Conservation (phyloP, 2,329 filamentous ascomycete species). For the Arthrobotrys iridis region DNA sequence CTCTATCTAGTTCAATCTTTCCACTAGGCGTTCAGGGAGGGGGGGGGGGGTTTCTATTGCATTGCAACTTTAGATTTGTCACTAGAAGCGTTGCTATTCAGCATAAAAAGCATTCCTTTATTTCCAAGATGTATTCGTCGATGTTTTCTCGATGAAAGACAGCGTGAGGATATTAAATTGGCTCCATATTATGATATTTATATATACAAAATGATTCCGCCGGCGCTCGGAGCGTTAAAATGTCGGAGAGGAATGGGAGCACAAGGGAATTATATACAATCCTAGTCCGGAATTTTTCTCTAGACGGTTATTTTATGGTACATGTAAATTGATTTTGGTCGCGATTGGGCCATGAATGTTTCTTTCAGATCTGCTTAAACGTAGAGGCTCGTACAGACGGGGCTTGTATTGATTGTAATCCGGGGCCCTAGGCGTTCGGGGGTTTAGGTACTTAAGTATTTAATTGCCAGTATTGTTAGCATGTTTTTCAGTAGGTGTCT, state of each 20-base stretch:
- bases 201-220: background rate
- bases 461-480: conserved; percentile 21
- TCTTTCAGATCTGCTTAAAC: too few relatives aligned
- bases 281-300: background rate
- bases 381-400: too few relatives aligned
- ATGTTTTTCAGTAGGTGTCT: conserved; percentile 17
- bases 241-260: background rate
- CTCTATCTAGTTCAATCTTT: conserved; percentile 11
- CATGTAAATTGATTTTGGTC: too few relatives aligned
- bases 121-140: background rate
- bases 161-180: background rate
- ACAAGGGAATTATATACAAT: conserved; percentile 19
- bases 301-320: conserved; percentile 10
- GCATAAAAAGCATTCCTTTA: background rate
- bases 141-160: background rate
- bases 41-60: conserved; percentile 9
- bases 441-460: too few relatives aligned
- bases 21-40: conserved; percentile 22
- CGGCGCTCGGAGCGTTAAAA: background rate
- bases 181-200: background rate
- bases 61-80: background rate
- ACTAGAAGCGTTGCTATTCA: conserved; percentile 2
- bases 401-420: too few relatives aligned
- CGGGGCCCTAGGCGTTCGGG: too few relatives aligned
- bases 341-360: too few relatives aligned